Evolutionary conservation across 2,329 filamentous ascomycete genomes (phyloP), one percentile per base, ranked within the genome.

Genomic region (Stagonosporopsis chrysanthemi): DNA sequence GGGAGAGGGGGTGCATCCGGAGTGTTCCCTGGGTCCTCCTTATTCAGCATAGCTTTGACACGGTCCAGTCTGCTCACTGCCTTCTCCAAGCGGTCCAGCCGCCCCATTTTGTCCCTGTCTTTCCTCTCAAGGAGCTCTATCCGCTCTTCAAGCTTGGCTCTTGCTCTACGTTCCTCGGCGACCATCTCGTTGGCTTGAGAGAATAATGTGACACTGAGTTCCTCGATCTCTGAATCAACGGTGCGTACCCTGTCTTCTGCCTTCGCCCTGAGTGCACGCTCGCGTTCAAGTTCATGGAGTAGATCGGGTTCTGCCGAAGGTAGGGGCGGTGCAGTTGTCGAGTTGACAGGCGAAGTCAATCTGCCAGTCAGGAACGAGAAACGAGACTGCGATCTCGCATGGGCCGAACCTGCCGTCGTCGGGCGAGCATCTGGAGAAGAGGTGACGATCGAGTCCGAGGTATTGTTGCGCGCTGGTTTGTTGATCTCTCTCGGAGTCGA

Each of bases 131-230:
- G 77, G 67, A 87, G 81, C 56, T 81, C 83, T 7, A 95, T 83
- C 36, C 89, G 80, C 72, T 89, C 86, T 77, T 92, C 89, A 23
- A 95, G 81, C 69, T 83, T 85, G 6, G 89, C 89, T 56, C 90
- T 80, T 31, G 88, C 89, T 54, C 86, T 83, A 40, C 91, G 81
- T 80, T 95, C 91, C 17, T 84, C 81, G 2, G 91, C 90, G 19
- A 95, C 91, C 91, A 95, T 95, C 77, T 92, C 87, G 74, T 95
- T 95, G 48, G 91, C 91, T 79, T 93, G 88, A 78, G 90, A 87
- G 74, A 95, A 95, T 51, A 95, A 79, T 47, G 84, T 84, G 19
- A 85, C 88, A 69, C 85, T 90, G 62, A 95, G 80, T 77, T 95
- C 91, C 77, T 94, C 91, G 19, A 94, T 84, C 79, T 95, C 91